Base-by-base conservation (phyloP, 345 rosid genomes). In the Carallia brachiata region DNA sequence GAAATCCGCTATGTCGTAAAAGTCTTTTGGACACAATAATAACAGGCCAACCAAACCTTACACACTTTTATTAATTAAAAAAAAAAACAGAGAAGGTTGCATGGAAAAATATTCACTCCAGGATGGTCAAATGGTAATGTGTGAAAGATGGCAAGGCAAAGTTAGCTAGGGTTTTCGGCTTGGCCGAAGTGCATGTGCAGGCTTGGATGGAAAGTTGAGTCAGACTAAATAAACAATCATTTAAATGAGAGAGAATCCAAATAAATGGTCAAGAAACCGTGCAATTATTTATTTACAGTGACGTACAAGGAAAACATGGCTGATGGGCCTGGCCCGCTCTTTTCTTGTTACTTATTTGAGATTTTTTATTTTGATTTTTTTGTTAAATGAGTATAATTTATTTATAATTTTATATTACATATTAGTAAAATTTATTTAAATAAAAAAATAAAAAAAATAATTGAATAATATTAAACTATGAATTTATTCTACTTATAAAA, bases 191-290 rank as follows among this genome's bases (percentile, higher is more conserved):
- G 85, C 90, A 88, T 84, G 92, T 85, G 90, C 81, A 77, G 82
- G 75, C 66, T 75, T 78, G 83, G 89, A 87, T 85, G 88, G 92
- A 82, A 88, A 88, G 84, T 73, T 73, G 90, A 80, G 90, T 81
- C 82, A 34, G 52, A 16, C 18, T 17, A 62, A 32, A 64, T 10
- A 12, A 54, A 36, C 37, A 54, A n/a, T 44, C n/a, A 62, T 10
- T 13, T 27, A 67, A 61, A 68, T 18, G 63, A 55, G 78, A 75
- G 79, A 87, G 65, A 68, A 76, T 75, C 81, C 85, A 86, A 85
- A 85, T 65, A 30, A 75, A 80, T 67, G 85, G 91, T 87, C 85
- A 85, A 87, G 79, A 79, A 83, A 84, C 85, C 85, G 83, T 80
- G 86, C 82, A 75, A 79, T 83, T 47, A 74, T 82, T 82, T 80